phyloP scores from a whole-genome alignment of 352 stramenopile genomes.

The Phytopythium montanum region DNA sequence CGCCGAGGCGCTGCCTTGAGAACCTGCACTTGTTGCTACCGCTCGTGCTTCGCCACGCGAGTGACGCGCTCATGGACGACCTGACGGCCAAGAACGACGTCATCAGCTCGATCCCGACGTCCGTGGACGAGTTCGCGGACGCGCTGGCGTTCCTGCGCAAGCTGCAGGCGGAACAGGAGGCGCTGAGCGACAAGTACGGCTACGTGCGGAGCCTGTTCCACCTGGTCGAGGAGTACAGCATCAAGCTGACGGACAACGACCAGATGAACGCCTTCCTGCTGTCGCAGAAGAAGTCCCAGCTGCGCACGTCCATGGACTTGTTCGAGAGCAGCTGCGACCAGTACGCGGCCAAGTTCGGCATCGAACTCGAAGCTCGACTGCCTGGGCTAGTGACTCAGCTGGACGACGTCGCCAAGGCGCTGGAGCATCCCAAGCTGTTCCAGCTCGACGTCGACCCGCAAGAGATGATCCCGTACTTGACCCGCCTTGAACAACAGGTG shows the following conservation, averaged over 20 bases:
- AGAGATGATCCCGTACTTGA: constrained; percentile 47
- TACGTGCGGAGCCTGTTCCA: constrained; percentile 53
- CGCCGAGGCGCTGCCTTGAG: constrained; percentile 55
- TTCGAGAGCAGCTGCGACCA: constrained; percentile 69
- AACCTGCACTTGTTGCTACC: constrained; percentile 54
- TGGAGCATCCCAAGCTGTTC: constrained; percentile 42
- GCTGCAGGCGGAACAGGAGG: constrained; percentile 40
- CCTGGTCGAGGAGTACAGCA: constrained; percentile 62
- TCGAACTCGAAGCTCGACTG: constrained; percentile 63
- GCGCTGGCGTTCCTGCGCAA: constrained; percentile 52
- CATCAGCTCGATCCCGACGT: constrained; percentile 66
- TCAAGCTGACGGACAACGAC: constrained; percentile 64
- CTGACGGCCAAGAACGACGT: constrained; percentile 53
- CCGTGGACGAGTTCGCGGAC: constrained; percentile 68
- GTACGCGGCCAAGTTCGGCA: constrained; percentile 71
- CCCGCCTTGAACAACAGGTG: constrained; percentile 20
- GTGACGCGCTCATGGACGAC: constrained; percentile 50
- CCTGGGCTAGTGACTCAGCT: constrained; percentile 35
- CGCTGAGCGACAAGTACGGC: constrained; percentile 52
- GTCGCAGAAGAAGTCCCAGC: constrained; percentile 65
- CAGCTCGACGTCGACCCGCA: constrained; percentile 40
- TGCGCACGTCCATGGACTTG: constrained; percentile 72
- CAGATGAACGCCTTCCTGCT: constrained; percentile 75
- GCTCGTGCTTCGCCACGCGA: constrained; percentile 54
- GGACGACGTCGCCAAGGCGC: constrained; percentile 20